Evolutionary conservation across 352 stramenopile species (phyloP).

Genomic region (Globisporangium solare): DNA sequence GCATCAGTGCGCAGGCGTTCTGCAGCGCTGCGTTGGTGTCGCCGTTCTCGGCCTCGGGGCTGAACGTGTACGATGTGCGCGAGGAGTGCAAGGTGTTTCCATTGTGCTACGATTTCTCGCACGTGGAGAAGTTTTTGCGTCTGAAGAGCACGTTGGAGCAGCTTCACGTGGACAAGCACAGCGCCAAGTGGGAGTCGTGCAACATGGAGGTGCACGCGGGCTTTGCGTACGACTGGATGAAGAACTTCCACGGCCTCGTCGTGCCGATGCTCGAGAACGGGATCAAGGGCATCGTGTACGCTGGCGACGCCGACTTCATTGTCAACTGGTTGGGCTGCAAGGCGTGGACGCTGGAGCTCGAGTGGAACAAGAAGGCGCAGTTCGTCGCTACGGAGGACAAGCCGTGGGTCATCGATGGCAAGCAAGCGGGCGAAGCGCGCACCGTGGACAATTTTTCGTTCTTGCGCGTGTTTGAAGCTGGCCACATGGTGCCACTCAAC

Average conservation of each 20-base stretch:
- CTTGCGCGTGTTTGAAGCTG: constrained; percentile 93
- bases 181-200: constrained; percentile 88
- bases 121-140: constrained; percentile 89
- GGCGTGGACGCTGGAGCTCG: constrained; percentile 92
- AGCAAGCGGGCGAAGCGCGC: constrained; percentile 57
- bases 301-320: constrained; percentile 96
- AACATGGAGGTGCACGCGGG: constrained; percentile 94
- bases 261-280: constrained; percentile 89
- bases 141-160: constrained; percentile 79
- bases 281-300: constrained; percentile 93
- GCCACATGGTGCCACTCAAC: constrained; percentile 96
- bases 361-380: constrained; percentile 82
- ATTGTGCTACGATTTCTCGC: constrained; percentile 95
- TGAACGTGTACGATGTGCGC: constrained; percentile 91
- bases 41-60: constrained; percentile 41
- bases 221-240: constrained; percentile 96
- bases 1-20: constrained; percentile 82
- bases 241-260: constrained; percentile 92
- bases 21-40: constrained; percentile 85
- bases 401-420: constrained; percentile 58
- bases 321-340: constrained; percentile 97
- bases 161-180: constrained; percentile 81
- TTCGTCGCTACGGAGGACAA: constrained; percentile 55
- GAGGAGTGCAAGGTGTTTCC: constrained; percentile 85
- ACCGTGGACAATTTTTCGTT: constrained; percentile 83